Evolutionary conservation across 257 asterid species (phyloP).

Genomic region (Plantago elongata): DNA sequence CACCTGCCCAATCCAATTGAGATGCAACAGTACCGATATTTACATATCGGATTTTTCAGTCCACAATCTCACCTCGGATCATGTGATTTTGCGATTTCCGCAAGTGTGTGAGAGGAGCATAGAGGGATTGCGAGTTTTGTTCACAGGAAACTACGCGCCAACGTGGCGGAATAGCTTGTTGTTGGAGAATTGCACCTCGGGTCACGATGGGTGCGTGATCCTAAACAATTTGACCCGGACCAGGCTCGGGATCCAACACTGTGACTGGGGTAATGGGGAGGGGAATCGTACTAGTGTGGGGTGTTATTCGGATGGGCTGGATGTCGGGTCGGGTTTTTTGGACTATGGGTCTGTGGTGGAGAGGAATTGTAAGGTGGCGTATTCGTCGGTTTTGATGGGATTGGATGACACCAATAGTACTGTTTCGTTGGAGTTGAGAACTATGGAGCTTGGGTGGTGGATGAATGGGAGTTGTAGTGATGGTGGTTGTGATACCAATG

Average conservation of each 20-base stretch:
- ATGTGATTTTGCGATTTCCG: constrained; percentile 30
- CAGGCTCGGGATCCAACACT: constrained; percentile 8
- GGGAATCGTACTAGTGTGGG: not conserved
- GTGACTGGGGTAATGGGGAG: constrained; percentile 18
- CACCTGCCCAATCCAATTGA: constrained; percentile 32
- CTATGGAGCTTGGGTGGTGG: constrained; percentile 59
- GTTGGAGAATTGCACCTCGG: constrained; percentile 29
- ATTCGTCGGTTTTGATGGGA: constrained; percentile 38
- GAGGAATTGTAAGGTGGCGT: constrained; percentile 23
- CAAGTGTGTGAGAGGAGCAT: constrained; percentile 36
- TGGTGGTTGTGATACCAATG: constrained; percentile 25
- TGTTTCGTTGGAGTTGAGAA: constrained; percentile 34
- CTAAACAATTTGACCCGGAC: constrained; percentile 18
- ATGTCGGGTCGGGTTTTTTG: constrained; percentile 19
- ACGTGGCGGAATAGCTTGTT: constrained; percentile 42
- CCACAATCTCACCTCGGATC: constrained; percentile 35
- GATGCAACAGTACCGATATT: constrained; percentile 15
- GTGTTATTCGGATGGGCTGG: constrained; percentile 29
- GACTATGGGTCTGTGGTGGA: constrained; percentile 16
- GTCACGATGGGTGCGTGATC: constrained; percentile 24
- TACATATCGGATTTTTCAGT: constrained; percentile 30
- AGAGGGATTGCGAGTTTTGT: constrained; percentile 19
- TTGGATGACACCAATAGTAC: constrained; percentile 7
- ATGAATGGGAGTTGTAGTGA: constrained; percentile 31
- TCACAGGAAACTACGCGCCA: constrained; percentile 22